Percentiles rank a stretch among this genome's conserved stretches.
phyloP scores from a whole-genome alignment of 768 basidiomycete species.

The Pseudohyphozyma bogoriensis region DNA sequence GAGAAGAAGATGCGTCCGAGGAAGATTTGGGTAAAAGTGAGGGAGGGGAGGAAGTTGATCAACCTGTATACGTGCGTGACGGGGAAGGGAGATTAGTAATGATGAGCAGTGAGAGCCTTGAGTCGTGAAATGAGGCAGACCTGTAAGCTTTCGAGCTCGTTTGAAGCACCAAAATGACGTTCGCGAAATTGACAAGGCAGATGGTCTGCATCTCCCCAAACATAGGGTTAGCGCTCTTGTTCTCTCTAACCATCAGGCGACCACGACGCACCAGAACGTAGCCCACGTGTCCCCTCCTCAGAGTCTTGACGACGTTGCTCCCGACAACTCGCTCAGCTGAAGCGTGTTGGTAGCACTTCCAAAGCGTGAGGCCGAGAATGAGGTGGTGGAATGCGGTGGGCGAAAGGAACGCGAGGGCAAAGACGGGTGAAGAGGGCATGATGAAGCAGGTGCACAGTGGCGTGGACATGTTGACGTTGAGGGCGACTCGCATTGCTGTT shows the following conservation, averaged over 20 bases:
- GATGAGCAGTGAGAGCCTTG: neutral
- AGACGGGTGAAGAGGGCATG: slow-evolving; percentile 1
- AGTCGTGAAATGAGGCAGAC: neutral
- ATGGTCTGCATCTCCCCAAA: slow-evolving; percentile 4
- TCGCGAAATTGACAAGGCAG: slow-evolving; percentile 23
- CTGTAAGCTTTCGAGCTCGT: neutral
- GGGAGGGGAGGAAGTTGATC: slow-evolving; percentile 14
- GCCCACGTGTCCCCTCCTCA: slow-evolving; percentile 13
- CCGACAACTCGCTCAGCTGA: neutral
- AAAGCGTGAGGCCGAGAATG: slow-evolving; percentile 18
- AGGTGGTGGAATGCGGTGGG: slow-evolving; percentile 15
- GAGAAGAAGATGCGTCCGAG: slow-evolving; percentile 20
- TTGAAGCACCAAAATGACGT: slow-evolving; percentile 16
- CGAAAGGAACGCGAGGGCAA: slow-evolving; percentile 17
- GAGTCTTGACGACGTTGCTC: neutral
- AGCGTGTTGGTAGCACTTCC: slow-evolving; percentile 1
- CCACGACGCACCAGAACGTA: slow-evolving; percentile 7
- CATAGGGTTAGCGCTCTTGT: neutral
- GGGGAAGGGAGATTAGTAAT: neutral
- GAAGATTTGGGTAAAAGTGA: slow-evolving; percentile 25
- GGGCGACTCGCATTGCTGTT: neutral
- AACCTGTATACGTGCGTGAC: neutral
- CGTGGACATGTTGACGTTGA: neutral
- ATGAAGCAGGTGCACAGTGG: slow-evolving; percentile 6
- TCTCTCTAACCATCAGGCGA: neutral